Conservation (phyloP, 108 stramenopile genomes). For the Discostella stelligeroides region DNA sequence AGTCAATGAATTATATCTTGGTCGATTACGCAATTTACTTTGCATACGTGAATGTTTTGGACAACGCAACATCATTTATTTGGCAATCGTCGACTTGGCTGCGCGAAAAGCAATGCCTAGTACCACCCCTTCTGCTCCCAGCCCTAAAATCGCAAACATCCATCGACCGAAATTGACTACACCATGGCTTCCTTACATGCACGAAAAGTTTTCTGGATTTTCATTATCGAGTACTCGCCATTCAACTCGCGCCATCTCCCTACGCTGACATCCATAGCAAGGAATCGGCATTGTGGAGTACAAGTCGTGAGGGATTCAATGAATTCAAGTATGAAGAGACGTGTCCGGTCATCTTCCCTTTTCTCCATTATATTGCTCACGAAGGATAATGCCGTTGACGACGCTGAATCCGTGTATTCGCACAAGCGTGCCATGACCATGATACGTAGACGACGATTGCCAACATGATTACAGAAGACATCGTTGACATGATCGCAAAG, state of each 20-base stretch:
- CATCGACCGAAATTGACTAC: too few species aligned
- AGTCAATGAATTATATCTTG: too few species aligned
- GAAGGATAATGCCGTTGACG: background rate
- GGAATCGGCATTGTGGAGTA: background rate
- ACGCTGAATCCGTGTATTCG: background rate
- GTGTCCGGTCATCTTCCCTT: background rate
- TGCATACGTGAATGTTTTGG: too few species aligned
- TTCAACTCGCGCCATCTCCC: background rate
- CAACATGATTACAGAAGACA: background rate
- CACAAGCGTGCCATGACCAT: background rate
- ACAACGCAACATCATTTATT: too few species aligned
- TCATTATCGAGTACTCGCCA: background rate
- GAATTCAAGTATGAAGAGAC: background rate
- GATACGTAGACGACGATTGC: background rate
- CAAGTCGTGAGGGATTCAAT: background rate
- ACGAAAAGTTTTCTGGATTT: background rate
- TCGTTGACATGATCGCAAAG: background rate
- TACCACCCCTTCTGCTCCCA: too few species aligned
- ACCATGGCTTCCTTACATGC: background rate
- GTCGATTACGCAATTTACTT: too few species aligned
- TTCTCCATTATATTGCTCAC: too few species aligned
- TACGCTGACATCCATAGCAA: background rate
- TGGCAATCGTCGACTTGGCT: too few species aligned
- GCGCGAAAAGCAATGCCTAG: too few species aligned
- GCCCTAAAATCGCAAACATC: too few species aligned